Evolutionary conservation across 345 rosid species (phyloP), one percentile per base, ranked within the genome.

Genomic region (Eutrema japonicum): DNA sequence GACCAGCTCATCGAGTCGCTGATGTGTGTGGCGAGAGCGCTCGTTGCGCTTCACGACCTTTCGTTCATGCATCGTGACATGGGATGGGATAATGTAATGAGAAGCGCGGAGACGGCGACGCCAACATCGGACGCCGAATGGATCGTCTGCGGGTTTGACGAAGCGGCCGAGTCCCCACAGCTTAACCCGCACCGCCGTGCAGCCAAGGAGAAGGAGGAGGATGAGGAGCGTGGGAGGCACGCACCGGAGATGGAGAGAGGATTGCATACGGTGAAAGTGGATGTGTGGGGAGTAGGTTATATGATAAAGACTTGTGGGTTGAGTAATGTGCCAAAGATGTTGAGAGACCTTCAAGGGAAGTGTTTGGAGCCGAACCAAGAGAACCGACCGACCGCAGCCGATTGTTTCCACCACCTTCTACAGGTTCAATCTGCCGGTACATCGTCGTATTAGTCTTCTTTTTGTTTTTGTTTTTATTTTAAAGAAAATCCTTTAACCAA

Each of bases 191-290:
- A 76, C 58, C 57, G 52, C 6, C 16, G 35, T 12, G 3, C 9
- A 3, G 68, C 5, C 2, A 40, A 38, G 35, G 35, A 32, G 26
- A 40, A 38, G 35, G 35, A 32, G 26, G 82, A 8, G 82, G 62
- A 0, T 48, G 95, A 82, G 76, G 88, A 78, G 64, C 82, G 85
- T 64, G 89, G 85, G 9, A 74, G 80, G 16, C 87, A 85, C 69
- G 96, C 96, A 2, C 96, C 97, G 59, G 99, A 92, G 85, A 87
- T 91, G 96, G 93, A 88, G 56, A 80, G 91, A 53, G 99, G 99
- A 3, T 62, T 92, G 80, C 98, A 95, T 72, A 93, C 92, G 8
- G 94, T 90, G 48, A 95, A 95, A 74, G 99, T 95, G 33, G 99
- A 95, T 82, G 96, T 95, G 16, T 95, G 98, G 96, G 99, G 96